These are phyloP conservation scores for Huiozyma naganishii DNA, from an alignment of 805 yeast species.

Conservation along the genomic window DNA sequence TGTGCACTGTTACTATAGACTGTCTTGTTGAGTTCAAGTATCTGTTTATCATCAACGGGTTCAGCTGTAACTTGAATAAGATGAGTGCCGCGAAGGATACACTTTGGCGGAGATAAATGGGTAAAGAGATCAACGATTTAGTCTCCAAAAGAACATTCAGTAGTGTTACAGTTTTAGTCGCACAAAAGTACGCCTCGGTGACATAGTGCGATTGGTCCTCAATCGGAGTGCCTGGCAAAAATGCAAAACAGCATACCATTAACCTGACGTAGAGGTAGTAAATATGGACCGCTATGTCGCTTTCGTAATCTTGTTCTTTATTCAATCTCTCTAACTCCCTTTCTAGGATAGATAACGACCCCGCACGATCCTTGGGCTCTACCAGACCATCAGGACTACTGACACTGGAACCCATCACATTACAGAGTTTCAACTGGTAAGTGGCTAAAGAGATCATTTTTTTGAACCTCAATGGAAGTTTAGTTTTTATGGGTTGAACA, in stretches of 20 bases:
- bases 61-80: slow-evolving; percentile 69
- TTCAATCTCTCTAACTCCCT: slow-evolving; percentile 66
- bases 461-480: slow-evolving; percentile 58
- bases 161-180: slow-evolving; percentile 73
- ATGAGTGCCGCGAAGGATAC: slow-evolving; percentile 70
- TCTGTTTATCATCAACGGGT: slow-evolving; percentile 54
- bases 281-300: slow-evolving; percentile 59
- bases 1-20: slow-evolving; percentile 84
- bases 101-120: slow-evolving; percentile 80
- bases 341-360: slow-evolving; percentile 64
- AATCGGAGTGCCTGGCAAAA: slow-evolving; percentile 78
- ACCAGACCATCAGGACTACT: slow-evolving; percentile 80
- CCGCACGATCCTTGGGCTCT: slow-evolving; percentile 75
- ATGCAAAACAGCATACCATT: slow-evolving; percentile 81
- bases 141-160: slow-evolving; percentile 60
- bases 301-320: slow-evolving; percentile 53
- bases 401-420: slow-evolving; percentile 79
- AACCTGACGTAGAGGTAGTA: slow-evolving; percentile 68
- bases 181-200: slow-evolving; percentile 65
- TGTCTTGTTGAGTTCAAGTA: slow-evolving; percentile 85
- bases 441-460: slow-evolving; percentile 63
- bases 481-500: slow-evolving; percentile 1
- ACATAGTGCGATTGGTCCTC: slow-evolving; percentile 82
- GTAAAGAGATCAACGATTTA: slow-evolving; percentile 68
- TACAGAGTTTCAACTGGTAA: slow-evolving; percentile 74